These are phyloP conservation scores for Zangia roseola DNA, from an alignment of 768 basidiomycete species.

Conservation along the genomic window DNA sequence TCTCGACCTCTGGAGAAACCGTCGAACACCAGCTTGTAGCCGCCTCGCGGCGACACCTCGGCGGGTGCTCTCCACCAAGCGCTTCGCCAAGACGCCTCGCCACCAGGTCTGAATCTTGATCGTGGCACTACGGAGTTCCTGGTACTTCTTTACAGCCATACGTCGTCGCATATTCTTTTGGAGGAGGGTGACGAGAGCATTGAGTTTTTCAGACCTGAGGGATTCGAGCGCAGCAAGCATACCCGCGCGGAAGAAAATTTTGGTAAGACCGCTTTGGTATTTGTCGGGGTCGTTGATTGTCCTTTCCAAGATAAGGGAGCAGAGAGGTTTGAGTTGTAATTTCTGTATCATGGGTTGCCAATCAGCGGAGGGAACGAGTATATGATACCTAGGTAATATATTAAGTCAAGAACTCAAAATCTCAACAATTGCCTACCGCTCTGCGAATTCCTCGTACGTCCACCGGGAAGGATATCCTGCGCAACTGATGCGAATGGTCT, in stretches of 20 bases:
- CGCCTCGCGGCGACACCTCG: slow-evolving; percentile 72
- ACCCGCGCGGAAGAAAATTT: slow-evolving; percentile 99
- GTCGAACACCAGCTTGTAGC: slow-evolving; percentile 71
- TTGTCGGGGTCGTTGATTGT: slow-evolving; percentile 94
- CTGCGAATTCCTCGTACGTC: slow-evolving; percentile 98
- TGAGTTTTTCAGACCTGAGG: slow-evolving; percentile 82
- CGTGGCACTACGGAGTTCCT: slow-evolving; percentile 63
- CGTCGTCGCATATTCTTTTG: slow-evolving; percentile 95
- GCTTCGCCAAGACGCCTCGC: slow-evolving; percentile 80
- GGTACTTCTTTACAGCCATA: slow-evolving; percentile 81
- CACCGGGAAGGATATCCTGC: slow-evolving; percentile 98
- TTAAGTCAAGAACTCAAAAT: slow-evolving; percentile 20
- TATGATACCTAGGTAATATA: slow-evolving; percentile 73
- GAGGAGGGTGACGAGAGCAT: slow-evolving; percentile 88
- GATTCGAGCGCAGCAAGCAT: slow-evolving; percentile 97
- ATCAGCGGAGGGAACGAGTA: slow-evolving; percentile 84
- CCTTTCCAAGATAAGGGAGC: slow-evolving; percentile 77
- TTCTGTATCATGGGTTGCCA: slow-evolving; percentile 87
- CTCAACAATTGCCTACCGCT: slow-evolving; percentile 59
- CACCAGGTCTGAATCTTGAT: slow-evolving; percentile 94
- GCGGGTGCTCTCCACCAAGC: slow-evolving; percentile 67
- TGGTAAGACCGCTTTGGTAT: slow-evolving; percentile 94
- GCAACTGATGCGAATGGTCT: slow-evolving; percentile 98
- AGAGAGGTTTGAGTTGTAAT: slow-evolving; percentile 77
- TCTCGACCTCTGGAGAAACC: slow-evolving; percentile 68